Conservation (phyloP, 805 yeast species). For the Ogataea minuta region DNA sequence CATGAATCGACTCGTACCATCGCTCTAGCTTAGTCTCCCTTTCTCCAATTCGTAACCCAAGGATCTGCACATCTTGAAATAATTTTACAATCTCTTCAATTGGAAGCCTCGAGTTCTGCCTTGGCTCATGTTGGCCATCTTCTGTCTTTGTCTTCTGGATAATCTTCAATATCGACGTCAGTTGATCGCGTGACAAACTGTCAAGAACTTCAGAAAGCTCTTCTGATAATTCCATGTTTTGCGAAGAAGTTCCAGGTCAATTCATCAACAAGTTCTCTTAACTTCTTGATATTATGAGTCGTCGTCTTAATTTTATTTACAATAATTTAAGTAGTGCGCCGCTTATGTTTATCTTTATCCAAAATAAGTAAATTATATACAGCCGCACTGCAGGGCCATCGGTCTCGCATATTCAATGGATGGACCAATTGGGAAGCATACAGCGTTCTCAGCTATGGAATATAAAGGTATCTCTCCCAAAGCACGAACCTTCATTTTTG, state of each 20-base stretch:
- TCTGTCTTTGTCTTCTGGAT: conserved; percentile 6
- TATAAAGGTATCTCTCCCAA: too few species aligned
- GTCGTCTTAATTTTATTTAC: conserved; percentile 15
- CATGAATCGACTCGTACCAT: conserved; percentile 15
- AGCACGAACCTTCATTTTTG: too few species aligned
- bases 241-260: background rate
- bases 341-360: conserved; percentile 12
- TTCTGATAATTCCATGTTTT: background rate
- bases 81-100: conserved; percentile 11
- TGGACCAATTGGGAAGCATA: too few species aligned
- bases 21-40: conserved; percentile 11
- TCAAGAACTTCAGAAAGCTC: conserved; percentile 3
- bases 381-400: background rate
- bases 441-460: too few species aligned
- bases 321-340: conserved; percentile 1
- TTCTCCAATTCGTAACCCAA: conserved; percentile 15
- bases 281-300: conserved; percentile 4
- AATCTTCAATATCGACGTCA: conserved; percentile 13
- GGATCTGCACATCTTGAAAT: conserved; percentile 15
- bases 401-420: too few species aligned
- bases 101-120: conserved; percentile 1
- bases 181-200: conserved; percentile 13
- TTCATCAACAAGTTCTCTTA: background rate
- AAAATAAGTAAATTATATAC: conserved; percentile 8
- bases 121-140: background rate